phyloP scores from a whole-genome alignment of 371 early-diverging fungal species.

The Saksenaea vasiformis region DNA sequence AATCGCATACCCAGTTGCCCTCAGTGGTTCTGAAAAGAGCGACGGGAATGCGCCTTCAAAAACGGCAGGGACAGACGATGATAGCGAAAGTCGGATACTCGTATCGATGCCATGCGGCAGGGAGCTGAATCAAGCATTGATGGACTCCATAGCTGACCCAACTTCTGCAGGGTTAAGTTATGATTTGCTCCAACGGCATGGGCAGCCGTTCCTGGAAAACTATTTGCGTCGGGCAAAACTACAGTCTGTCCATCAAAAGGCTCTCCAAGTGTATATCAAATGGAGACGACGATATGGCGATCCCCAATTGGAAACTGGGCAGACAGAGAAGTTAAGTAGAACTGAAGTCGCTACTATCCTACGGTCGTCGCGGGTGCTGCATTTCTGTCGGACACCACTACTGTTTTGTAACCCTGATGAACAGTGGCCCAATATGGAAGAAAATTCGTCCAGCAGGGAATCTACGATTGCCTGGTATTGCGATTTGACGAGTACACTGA shows the following conservation, averaged over 20 bases:
- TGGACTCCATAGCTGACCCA: constrained; percentile 49
- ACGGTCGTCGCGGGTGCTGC: constrained; percentile 62
- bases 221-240: constrained; percentile 49
- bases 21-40: constrained; percentile 8
- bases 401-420: constrained; percentile 54
- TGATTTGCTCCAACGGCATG: constrained; percentile 61
- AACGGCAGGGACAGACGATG: constrained; percentile 5
- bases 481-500: constrained; percentile 53
- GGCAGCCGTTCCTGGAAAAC: constrained; percentile 58
- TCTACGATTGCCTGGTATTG: constrained; percentile 55
- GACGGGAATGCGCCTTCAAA: constrained; percentile 4
- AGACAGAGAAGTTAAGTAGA: constrained; percentile 44
- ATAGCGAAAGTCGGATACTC: constrained; percentile 18
- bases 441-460: constrained; percentile 15
- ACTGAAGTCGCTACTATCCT: constrained; percentile 59
- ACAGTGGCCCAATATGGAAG: constrained; percentile 28
- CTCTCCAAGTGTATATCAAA: constrained; percentile 57
- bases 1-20: constrained; percentile 20
- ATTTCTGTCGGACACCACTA: constrained; percentile 67
- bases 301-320: constrained; percentile 33
- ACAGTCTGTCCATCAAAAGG: constrained; percentile 59
- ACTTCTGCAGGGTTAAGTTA: constrained; percentile 33
- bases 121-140: constrained; percentile 52
- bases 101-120: constrained; percentile 8
- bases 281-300: constrained; percentile 59